Base-by-base conservation (phyloP, 208 protist species). In the Leishmania tarentolae region DNA sequence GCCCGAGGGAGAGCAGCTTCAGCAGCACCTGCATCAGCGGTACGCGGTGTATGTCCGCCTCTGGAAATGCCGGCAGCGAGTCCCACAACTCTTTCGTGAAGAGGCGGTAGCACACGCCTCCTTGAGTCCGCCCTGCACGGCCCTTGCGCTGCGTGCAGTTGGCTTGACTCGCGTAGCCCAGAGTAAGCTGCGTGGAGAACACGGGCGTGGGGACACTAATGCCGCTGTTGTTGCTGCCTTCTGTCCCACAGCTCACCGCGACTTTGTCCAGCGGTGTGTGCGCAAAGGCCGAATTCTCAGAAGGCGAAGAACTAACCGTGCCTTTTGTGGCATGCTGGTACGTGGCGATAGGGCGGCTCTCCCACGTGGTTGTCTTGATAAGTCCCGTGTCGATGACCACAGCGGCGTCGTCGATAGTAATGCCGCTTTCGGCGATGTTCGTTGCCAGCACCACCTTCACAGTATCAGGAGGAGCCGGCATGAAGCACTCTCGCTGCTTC, bases 121-220 rank as follows among this genome's bases (percentile, higher is more conserved):
- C 96, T 65, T 94, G 85, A 31, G 99, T 99, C 75, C 99, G 92
- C 40, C 99, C 99, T 5, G 99, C 99, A 83, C 99, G 96, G 59
- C 99, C 99, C 35, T 98, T 98, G 21, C 99, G 94, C 95, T 99
- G 99, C 42, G 99, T 97, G 24, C 98, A 98, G 72, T 94, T 96
- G 0, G 99, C 98, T 80, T 98, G 90, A 56, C 99, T 99, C 75
- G 90, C 92, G 84, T 93, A 97, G 46, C 83, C 74, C 9, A 97
- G 87, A 21, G 81, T 77, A 50, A 97, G 86, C 79, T 97, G 94
- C 21, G 94, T 97, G 3, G 91, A 84, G 78, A 91, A 92, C 35
- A 88, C 81, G 42, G 85, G 66, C 9, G 78, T n/a, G 7, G 69
- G 2, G 37, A 35, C 68, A 44, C 24, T 59, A 13, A 65, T 17